A percentile compares a stretch with the other conserved stretches of the same genome.
phyloP scores from a whole-genome alignment of 176 grass and related monocot genomes.

The Bonia amplexicaulis region DNA sequence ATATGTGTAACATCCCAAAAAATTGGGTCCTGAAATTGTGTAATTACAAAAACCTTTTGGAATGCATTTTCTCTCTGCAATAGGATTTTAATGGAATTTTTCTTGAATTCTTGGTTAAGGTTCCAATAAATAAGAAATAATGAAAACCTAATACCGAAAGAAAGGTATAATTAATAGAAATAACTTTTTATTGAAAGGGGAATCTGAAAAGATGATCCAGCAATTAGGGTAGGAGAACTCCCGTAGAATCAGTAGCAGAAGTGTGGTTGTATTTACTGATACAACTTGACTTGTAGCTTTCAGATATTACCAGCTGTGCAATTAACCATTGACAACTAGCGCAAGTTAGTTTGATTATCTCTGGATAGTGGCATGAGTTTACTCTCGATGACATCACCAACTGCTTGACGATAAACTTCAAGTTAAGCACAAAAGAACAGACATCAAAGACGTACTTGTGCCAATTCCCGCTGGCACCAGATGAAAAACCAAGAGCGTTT shows the following conservation, averaged over 20 bases:
- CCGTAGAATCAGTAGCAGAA: too few relatives aligned
- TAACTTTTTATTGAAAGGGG: too few relatives aligned
- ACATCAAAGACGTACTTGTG: conserved; percentile 54
- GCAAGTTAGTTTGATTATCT: background rate
- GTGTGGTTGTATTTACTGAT: background rate
- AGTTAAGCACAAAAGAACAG: conserved; percentile 19
- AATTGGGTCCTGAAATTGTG: too few relatives aligned
- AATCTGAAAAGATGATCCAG: too few relatives aligned
- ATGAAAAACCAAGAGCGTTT: conserved; percentile 83
- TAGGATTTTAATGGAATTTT: too few relatives aligned
- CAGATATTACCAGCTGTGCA: background rate
- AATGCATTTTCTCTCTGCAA: too few relatives aligned
- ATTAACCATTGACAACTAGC: background rate
- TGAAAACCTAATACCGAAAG: too few relatives aligned
- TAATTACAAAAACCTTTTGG: too few relatives aligned
- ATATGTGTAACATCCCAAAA: background rate
- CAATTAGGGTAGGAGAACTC: too few relatives aligned
- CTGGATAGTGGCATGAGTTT: background rate
- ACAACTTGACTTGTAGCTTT: background rate
- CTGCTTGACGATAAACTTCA: background rate
- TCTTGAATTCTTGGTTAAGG: too few relatives aligned
- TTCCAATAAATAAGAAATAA: too few relatives aligned
- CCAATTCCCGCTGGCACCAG: conserved; percentile 78
- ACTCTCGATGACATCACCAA: background rate
- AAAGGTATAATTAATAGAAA: too few relatives aligned